Percentiles rank a stretch among this genome's conserved stretches.
These are phyloP conservation scores for Diddensiella santjacobensis DNA, from an alignment of 805 yeast genomes.

Conservation along the genomic window DNA sequence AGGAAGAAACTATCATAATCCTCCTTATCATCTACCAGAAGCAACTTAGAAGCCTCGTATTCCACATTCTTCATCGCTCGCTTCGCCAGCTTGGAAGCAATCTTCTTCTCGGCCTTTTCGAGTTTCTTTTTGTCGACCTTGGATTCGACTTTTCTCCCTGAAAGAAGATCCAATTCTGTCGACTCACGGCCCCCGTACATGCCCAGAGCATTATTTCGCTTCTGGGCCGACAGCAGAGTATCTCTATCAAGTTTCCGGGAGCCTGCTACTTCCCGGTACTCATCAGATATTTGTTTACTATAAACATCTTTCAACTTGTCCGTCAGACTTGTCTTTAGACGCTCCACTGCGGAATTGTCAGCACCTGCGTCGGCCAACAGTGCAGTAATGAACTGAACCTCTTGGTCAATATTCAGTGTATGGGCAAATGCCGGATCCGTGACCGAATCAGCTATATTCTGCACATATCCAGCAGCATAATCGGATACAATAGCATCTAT, in stretches of 20 bases:
- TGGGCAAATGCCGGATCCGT: conserved; percentile 80
- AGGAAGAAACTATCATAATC: conserved; percentile 94
- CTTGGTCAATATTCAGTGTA: conserved; percentile 55
- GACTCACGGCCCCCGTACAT: conserved; percentile 77
- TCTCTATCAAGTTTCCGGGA: conserved; percentile 72
- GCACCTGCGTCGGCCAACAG: conserved; percentile 85
- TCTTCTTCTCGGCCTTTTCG: conserved; percentile 95
- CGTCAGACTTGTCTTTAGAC: conserved; percentile 49
- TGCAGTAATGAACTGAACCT: conserved; percentile 61
- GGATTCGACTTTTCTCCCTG: conserved; percentile 88
- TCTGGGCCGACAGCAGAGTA: conserved; percentile 68
- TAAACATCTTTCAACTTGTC: conserved; percentile 47
- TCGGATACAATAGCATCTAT: conserved; percentile 86
- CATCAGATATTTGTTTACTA: conserved; percentile 69
- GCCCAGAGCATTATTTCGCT: conserved; percentile 66
- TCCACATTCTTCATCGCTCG: conserved; percentile 47
- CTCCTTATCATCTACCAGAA: conserved; percentile 56
- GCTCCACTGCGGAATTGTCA: conserved; percentile 48
- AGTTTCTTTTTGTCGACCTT: conserved; percentile 95
- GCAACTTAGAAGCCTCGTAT: conserved; percentile 78
- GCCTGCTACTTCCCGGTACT: conserved; percentile 24
- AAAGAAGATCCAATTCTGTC: conserved; percentile 75
- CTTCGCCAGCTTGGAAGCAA: conserved; percentile 95
- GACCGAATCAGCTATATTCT: conserved; percentile 72
- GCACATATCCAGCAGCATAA: conserved; percentile 85